A percentile compares a stretch with the other conserved stretches of the same genome.
phyloP scores from a whole-genome alignment of 2,329 filamentous ascomycete genomes.

The Lachnellula suecica region DNA sequence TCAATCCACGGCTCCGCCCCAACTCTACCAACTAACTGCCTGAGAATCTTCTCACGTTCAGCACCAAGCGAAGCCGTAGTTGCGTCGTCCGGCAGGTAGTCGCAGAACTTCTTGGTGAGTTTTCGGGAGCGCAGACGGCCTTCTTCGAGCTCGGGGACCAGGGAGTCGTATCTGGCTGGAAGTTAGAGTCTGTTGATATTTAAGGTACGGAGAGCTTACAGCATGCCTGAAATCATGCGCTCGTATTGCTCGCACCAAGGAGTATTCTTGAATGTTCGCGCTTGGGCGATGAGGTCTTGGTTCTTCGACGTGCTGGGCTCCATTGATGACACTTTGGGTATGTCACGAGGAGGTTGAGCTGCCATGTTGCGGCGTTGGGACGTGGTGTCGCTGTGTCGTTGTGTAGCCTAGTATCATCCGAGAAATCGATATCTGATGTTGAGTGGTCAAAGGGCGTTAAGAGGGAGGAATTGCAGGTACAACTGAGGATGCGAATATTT shows the following conservation, averaged over 20 bases:
- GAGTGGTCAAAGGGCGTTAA: no score
- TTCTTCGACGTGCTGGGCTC: conserved; percentile 4
- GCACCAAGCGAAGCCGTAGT: conserved; percentile 38
- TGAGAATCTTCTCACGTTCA: conserved; percentile 46
- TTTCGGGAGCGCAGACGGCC: conserved; percentile 54
- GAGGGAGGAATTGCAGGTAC: no score
- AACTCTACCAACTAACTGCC: conserved; percentile 47
- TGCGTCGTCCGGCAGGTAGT: conserved; percentile 49
- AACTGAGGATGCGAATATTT: no score
- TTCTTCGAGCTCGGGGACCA: conserved; percentile 46
- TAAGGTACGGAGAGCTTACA: conserved; percentile 39
- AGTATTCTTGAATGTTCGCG: conserved; percentile 48
- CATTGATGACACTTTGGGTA: neutral
- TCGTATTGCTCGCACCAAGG: conserved; percentile 62
- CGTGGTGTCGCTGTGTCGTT: neutral
- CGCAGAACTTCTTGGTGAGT: conserved; percentile 59
- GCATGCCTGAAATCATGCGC: conserved; percentile 63
- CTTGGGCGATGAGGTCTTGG: conserved; percentile 23
- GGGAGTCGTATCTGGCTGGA: conserved; percentile 44
- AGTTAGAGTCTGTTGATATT: neutral
- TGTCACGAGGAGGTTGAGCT: conserved; percentile 1
- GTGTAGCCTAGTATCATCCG: no score
- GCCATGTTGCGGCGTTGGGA: conserved; percentile 1
- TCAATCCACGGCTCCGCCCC: conserved; percentile 58
- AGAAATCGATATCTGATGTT: no score